These are phyloP conservation scores for Aspergillus amoenus DNA, from an alignment of 2,329 filamentous ascomycete genomes.

Conservation along the genomic window DNA sequence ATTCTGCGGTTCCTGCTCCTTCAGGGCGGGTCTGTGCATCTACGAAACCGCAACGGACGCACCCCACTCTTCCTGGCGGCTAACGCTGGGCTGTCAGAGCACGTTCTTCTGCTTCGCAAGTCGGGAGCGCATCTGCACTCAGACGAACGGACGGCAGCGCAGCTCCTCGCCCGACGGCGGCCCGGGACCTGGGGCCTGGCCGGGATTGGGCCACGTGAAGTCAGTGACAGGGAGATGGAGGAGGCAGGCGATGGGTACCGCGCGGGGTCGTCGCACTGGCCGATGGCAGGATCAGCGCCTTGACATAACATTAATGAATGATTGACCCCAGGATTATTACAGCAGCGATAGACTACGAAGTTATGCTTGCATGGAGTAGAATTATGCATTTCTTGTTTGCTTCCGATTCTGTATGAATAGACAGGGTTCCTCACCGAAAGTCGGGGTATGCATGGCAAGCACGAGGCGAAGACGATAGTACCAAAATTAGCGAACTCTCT, in stretches of 20 bases:
- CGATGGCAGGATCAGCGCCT: slow-evolving; percentile 14
- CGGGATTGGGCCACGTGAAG: slow-evolving; percentile 34
- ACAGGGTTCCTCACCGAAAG: neutral
- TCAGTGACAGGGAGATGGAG: slow-evolving; percentile 13
- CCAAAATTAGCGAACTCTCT: neutral
- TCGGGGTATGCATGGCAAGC: neutral
- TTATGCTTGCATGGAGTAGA: neutral
- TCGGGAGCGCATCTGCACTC: slow-evolving; percentile 61
- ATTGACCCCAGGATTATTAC: neutral
- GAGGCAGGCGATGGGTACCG: neutral
- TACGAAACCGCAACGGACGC: slow-evolving; percentile 57
- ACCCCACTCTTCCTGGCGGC: slow-evolving; percentile 62
- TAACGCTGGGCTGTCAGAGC: slow-evolving; percentile 54
- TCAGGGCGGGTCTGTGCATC: slow-evolving; percentile 59
- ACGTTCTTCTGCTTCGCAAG: slow-evolving; percentile 54
- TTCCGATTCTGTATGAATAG: neutral
- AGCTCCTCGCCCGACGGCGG: slow-evolving; percentile 46
- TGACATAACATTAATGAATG: neutral
- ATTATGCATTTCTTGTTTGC: neutral
- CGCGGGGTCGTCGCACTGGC: slow-evolving; percentile 9
- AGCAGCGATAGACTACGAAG: neutral
- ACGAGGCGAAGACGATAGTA: neutral
- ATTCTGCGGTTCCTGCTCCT: slow-evolving; percentile 57
- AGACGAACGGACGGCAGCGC: slow-evolving; percentile 55
- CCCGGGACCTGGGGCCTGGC: slow-evolving; percentile 46